Conservation (phyloP, 140 eudicot genomes). For the Cichorium intybus region DNA sequence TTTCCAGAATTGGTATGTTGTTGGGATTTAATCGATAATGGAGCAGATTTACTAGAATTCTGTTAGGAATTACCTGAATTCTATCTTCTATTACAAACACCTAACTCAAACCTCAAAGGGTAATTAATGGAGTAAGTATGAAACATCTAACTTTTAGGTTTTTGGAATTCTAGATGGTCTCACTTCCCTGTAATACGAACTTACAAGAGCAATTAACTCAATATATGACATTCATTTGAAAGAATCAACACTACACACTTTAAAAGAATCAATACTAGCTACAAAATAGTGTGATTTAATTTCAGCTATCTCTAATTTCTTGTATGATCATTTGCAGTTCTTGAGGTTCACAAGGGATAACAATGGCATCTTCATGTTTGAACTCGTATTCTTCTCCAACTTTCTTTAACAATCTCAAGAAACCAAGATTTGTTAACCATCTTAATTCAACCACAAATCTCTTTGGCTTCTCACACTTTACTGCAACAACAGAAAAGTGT, state of each 20-base stretch:
- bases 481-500: constrained; percentile 48
- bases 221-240: not conserved
- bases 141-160: no score
- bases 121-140: no score
- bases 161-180: no score
- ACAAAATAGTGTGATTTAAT: not conserved
- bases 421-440: constrained; percentile 40
- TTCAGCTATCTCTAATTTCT: constrained; percentile 21
- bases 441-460: constrained; percentile 54
- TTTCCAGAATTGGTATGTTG: no score
- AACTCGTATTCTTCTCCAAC: constrained; percentile 73
- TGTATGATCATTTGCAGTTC: constrained; percentile 48
- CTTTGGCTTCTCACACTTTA: constrained; percentile 37
- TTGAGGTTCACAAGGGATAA: constrained; percentile 60
- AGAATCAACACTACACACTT: not conserved
- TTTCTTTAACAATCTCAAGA: constrained; percentile 47
- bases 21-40: no score
- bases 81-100: no score
- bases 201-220: no score
- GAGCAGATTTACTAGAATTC: no score
- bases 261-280: not conserved
- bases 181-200: no score
- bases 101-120: no score
- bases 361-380: constrained; percentile 53
- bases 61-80: no score